Base-by-base conservation (phyloP, 306 rosid genomes). In the Cajanus cajan region DNA sequence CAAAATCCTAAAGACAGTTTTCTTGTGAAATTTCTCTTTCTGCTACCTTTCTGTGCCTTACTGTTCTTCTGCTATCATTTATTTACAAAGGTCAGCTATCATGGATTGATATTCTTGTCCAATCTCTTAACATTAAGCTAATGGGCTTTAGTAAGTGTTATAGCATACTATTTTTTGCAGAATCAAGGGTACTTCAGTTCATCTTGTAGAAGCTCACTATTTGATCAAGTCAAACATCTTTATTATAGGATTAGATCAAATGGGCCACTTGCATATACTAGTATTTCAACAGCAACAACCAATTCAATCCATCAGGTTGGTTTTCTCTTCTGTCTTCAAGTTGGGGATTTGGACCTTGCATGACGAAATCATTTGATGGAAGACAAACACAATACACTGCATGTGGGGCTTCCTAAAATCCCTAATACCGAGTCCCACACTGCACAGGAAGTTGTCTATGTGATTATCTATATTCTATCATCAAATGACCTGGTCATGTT, bases 1-100 rank as follows among this genome's bases (percentile, higher is more conserved):
- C 88, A 83, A 86, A 91, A 90, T 81, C 97, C 97, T 33, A 89
- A 82, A 51, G 98, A 93, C 77, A 84, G 81, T 80, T 83, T 93
- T 85, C 77, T 91, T 78, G 97, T 96, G 87, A 91, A 86, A 62
- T 80, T 93, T 84, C 96, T 96, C 58, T 81, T 84, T 85, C 78
- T 88, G 66, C 84, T 96, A 45, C 99, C 99, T 15, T 41, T 93
- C 61, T 87, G 86, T 80, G 92, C 90, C 69, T 76, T 96, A 63
- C 41, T 90, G 78, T 86, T 91, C 61, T 85, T 73, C 86, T 90
- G 80, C 86, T 87, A 91, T 85, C 86, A 65, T 54, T 89, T 88
- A 39, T 85, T 81, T 77, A 64, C 87, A 51, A 93, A 88, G 97
- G 98, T 96, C 59, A 83, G 89, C 61, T 61, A 10, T 68, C 81